Conservation (phyloP, 306 rosid genomes). For the Begonia loranthoides region DNA sequence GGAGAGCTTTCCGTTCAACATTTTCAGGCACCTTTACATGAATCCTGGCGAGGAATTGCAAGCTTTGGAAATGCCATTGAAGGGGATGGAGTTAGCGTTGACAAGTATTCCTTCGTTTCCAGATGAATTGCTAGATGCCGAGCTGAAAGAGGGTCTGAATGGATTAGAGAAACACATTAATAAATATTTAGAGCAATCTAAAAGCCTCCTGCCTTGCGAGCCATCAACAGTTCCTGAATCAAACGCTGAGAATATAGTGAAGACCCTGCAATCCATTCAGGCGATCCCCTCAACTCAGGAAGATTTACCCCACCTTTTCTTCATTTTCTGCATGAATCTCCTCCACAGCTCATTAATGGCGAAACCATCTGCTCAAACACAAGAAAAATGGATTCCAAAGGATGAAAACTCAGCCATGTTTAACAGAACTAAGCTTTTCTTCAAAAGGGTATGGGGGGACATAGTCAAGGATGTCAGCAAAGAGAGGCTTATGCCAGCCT, state of each 20-base stretch:
- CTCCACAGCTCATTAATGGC: slow-evolving; percentile 15
- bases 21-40: slow-evolving; percentile 4
- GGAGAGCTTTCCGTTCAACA: slow-evolving; percentile 35
- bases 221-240: slow-evolving; percentile 39
- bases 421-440: background rate
- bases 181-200: slow-evolving; percentile 14
- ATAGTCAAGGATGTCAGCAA: slow-evolving; percentile 9
- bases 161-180: slow-evolving; percentile 24
- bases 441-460: background rate
- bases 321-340: slow-evolving; percentile 40
- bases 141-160: slow-evolving; percentile 26
- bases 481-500: slow-evolving; percentile 23
- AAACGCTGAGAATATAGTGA: slow-evolving; percentile 11
- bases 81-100: slow-evolving; percentile 57
- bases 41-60: slow-evolving; percentile 21
- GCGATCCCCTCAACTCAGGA: slow-evolving; percentile 25
- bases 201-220: slow-evolving; percentile 10
- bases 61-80: slow-evolving; percentile 24
- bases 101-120: slow-evolving; percentile 28
- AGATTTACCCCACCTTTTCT: slow-evolving; percentile 41
- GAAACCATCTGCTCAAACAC: background rate
- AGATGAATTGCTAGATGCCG: slow-evolving; percentile 8
- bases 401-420: background rate
- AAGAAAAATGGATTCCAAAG: background rate
- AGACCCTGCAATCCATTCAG: slow-evolving; percentile 32